A percentile compares a stretch with the other conserved stretches of the same genome.
phyloP scores from a whole-genome alignment of 2,329 filamentous ascomycete genomes.

The Alternaria brassicae region DNA sequence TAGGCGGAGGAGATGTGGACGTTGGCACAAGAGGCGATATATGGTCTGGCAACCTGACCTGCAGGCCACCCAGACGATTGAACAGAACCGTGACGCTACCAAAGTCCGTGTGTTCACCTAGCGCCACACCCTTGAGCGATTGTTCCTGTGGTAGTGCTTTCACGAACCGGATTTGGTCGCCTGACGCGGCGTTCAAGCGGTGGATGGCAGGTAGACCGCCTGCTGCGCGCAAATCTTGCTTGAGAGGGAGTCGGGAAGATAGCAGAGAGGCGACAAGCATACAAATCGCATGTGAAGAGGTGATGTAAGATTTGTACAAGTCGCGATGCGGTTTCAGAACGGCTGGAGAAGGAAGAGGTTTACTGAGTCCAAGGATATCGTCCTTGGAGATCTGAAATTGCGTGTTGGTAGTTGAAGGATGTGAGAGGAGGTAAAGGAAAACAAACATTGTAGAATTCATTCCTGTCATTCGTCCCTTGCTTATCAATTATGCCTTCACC shows the following conservation, averaged over 20 bases:
- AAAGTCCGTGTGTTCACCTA: constrained; percentile 65
- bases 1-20: not conserved
- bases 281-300: constrained; percentile 55
- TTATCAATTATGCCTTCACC: constrained; percentile 58
- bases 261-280: constrained; percentile 55
- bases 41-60: constrained; percentile 56
- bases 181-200: constrained; percentile 51
- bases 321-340: constrained; percentile 49
- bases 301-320: constrained; percentile 55
- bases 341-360: constrained; percentile 53
- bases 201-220: constrained; percentile 58
- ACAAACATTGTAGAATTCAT: constrained; percentile 63
- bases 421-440: constrained; percentile 13
- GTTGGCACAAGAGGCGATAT: constrained; percentile 17
- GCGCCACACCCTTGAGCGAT: constrained; percentile 52
- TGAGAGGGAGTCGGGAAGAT: constrained; percentile 54
- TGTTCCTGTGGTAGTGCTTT: constrained; percentile 57
- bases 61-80: constrained; percentile 63
- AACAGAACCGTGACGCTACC: constrained; percentile 64
- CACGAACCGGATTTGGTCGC: constrained; percentile 63
- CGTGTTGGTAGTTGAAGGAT: not conserved
- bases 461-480: constrained; percentile 58
- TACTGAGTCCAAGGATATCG: constrained; percentile 55
- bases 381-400: constrained; percentile 57
- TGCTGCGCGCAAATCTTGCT: constrained; percentile 18